Evolutionary conservation across 345 rosid species (phyloP), one percentile per base, ranked within the genome.

Genomic region (Laguncularia racemosa): DNA sequence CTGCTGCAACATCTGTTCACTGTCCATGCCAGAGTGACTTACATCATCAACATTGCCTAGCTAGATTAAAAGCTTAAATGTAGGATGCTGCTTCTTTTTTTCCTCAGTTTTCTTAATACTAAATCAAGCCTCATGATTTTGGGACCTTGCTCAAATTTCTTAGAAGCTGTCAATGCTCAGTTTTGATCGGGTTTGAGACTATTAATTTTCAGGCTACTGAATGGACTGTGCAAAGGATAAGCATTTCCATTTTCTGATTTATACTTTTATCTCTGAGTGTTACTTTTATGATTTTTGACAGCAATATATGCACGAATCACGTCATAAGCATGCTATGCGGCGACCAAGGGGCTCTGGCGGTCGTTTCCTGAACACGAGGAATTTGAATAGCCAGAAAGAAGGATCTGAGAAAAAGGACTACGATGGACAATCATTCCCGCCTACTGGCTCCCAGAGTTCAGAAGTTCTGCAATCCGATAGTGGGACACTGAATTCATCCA

Each of bases 341-440:
- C 91, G 96, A 50, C 97, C 96, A 53, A 85, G 99, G 73, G 99
- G 99, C 57, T 80, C 77, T 0, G 97, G 99, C 13, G 99, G 99
- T n/a, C 88, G 99, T 55, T 93, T 93, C 83, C 63, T 93, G 84
- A 93, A 89, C 68, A 58, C 83, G 0, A 86, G 79, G 67, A 66
- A 21, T 53, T 46, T 20, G 26, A 62, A 62, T 53, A 26, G 46
- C 16, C 76, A 48, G 16, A 71, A 67, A 59, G 74, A 57, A 3
- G 77, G 65, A 62, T 60, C 2, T 50, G 76, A 68, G 49, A 67
- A 82, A 73, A 76, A 61, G 58, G 52, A 64, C 20, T 28, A 33
- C 48, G 56, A 53, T 38, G 49, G 46, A 45, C 56, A 48, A 40
- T 18, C 46, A 53, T 58, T 46, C 61, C 89, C 59, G 62, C 84